Base-by-base conservation (phyloP, 441 rosid genomes). In the Daphne laureola region DNA sequence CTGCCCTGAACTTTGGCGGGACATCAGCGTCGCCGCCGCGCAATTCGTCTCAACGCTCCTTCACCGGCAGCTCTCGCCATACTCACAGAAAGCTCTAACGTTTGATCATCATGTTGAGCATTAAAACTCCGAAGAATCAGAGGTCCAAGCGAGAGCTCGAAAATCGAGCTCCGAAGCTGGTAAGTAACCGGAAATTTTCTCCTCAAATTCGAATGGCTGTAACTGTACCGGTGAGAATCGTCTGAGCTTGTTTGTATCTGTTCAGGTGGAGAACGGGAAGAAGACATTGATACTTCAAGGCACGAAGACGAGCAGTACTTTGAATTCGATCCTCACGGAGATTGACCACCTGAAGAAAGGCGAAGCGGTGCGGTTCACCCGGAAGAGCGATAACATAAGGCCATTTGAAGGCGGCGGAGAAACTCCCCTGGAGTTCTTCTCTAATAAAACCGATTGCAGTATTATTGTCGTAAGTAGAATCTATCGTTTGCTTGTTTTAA, bases 371-470 rank as follows among this genome's bases (percentile, higher is more conserved):
- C 78, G 86, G 58, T 92, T 68, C 68, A 81, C 97, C 0, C 86
- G 97, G 31, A 92, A 81, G 82, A 92, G 89, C 67, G 97, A 78
- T 49, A 84, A 84, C 26, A 81, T 92, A 43, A 80, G 97, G 72
- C 98, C 98, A 3, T 92, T 92, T 63, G 98, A 92, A 72, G 74
- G 74, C 38, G 96, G 97, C 26, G 98, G 97, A 42, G 98, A 86
- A 67, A 80, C 94, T 43, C 86, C 96, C 9, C 60, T 92, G 68
- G 97, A 92, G 82, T 86, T 84, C 76, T 92, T 86, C 71, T 92
- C 98, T 47, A 76, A 56, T 14, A 89, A 86, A 76, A 89, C 97
- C 0, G 98, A 92, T 71, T 92, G 97, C 74, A 78, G 98, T 72
- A 67, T 86, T 38, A 86, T 92, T 67, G 86, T 83, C 79, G 98